Conservation (phyloP, 192 early-diverging fungal genomes). For the Coemansia reversa region DNA sequence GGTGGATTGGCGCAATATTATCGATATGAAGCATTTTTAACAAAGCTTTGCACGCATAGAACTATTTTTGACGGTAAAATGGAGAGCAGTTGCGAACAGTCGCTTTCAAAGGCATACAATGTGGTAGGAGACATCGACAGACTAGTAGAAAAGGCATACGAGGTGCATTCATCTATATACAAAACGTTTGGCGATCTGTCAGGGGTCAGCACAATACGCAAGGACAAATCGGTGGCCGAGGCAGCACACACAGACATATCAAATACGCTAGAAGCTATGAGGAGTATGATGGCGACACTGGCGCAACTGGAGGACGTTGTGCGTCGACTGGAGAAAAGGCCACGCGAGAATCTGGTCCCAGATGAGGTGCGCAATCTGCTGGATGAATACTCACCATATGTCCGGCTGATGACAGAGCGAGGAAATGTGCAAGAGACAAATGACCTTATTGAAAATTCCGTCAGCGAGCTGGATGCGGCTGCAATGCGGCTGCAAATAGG, state of each 20-base stretch:
- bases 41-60: too few species aligned
- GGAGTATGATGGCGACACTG: slow-evolving; percentile 38
- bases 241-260: slow-evolving; percentile 46
- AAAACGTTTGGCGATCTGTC: slow-evolving; percentile 51
- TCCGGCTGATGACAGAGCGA: slow-evolving; percentile 48
- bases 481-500: slow-evolving; percentile 51
- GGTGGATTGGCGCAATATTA: too few species aligned
- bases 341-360: slow-evolving; percentile 45
- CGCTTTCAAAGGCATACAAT: slow-evolving; percentile 30
- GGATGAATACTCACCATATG: slow-evolving; percentile 34
- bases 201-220: slow-evolving; percentile 48
- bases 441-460: slow-evolving; percentile 30
- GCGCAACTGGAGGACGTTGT: slow-evolving; percentile 27
- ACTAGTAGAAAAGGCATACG: slow-evolving; percentile 51
- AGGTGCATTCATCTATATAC: slow-evolving; percentile 46
- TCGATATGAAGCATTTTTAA: too few species aligned
- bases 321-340: slow-evolving; percentile 42
- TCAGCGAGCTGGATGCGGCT: slow-evolving; percentile 42
- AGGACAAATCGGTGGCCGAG: slow-evolving; percentile 48
- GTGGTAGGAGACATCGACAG: slow-evolving; percentile 26
- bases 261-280: slow-evolving; percentile 40
- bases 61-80: too few species aligned
- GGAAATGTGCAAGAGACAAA: slow-evolving; percentile 18
- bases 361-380: slow-evolving; percentile 35
- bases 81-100: slow-evolving; percentile 17